Base-by-base conservation (phyloP, 2,329 filamentous ascomycete species). In the Aspergillus caelatus region DNA sequence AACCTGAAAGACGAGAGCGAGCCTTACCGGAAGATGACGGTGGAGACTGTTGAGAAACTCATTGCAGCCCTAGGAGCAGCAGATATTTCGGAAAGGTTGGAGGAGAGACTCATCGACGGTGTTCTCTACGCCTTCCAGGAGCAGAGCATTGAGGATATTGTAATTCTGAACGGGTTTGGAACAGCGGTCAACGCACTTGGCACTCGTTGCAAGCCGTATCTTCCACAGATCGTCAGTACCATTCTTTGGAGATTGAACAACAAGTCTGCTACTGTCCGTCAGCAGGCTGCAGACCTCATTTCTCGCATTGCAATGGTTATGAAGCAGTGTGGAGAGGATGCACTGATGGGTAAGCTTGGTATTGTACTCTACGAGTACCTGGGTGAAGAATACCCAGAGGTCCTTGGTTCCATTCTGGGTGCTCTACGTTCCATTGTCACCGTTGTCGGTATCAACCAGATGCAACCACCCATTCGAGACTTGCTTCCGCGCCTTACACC, bases 1-100 rank as follows among this genome's bases (percentile, higher is more conserved):
- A 97, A 99, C 75, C 86, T 99, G 70, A 99, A 99, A 79, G 95
- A 99, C 74, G 95, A 99, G 79, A 97, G 92, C 77, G 95, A 99
- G 77, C 91, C 94, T 1, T 99, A 99, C 79, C 90, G 95, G 57
- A 98, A 98, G 84, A 99, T 99, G 95, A 97, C 95, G 0, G 91
- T 99, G 39, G 95, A 99, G 82, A 98, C 95, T 0, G 89, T 98
- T 10, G 95, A 99, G 81, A 99, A 98, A 81, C 89, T 98, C 55
- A 91, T 99, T 72, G 93, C 94, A 19, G 93, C 93, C 61, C 85
- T 98, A 60, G 95, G 95, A 61, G 94, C 94, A 9, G 94, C 95
- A 41, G 95, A 99, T 75, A 94, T 99, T 71, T 91, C 92, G 28
- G 92, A 97, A 78, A 88, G 94, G 46, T 81, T 99, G 41, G 95